Evolutionary conservation across 176 grass and related monocot genomes (phyloP).

Genomic region (Phyllostachys edulis): DNA sequence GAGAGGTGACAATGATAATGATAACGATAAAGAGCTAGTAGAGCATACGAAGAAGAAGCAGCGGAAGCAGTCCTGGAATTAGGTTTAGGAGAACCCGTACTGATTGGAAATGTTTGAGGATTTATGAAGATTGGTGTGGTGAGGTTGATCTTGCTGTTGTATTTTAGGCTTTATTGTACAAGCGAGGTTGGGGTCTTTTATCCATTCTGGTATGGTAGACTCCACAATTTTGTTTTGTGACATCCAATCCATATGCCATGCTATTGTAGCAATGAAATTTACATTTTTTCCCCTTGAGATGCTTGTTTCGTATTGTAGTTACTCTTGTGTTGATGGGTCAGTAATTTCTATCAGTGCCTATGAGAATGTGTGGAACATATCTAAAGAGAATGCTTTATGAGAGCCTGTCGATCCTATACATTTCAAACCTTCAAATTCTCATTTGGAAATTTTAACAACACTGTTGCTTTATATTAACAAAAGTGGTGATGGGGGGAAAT

Average conservation of each 20-base stretch:
- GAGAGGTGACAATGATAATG: not conserved
- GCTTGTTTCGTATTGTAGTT: not conserved
- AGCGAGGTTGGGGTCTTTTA: not conserved
- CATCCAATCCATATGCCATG: conserved; percentile 14
- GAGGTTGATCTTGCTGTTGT: conserved; percentile 32
- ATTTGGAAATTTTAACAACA: not conserved
- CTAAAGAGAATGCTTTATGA: not conserved
- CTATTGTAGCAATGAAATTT: conserved; percentile 3
- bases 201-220: not conserved
- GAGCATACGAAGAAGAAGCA: conserved; percentile 40
- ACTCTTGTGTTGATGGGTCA: not conserved
- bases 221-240: conserved; percentile 1
- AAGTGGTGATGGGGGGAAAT: not conserved
- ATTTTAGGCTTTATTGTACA: conserved; percentile 26
- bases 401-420: not conserved
- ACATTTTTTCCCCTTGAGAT: not conserved
- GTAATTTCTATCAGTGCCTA: not conserved
- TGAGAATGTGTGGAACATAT: not conserved
- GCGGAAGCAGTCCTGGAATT: conserved; percentile 24
- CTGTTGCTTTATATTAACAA: not conserved
- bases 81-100: not conserved
- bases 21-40: not conserved
- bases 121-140: not conserved
- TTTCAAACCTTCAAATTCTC: not conserved
- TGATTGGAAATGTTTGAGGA: not conserved